phyloP scores from a whole-genome alignment of 106 monocot species.

The Ottelia alismoides region DNA sequence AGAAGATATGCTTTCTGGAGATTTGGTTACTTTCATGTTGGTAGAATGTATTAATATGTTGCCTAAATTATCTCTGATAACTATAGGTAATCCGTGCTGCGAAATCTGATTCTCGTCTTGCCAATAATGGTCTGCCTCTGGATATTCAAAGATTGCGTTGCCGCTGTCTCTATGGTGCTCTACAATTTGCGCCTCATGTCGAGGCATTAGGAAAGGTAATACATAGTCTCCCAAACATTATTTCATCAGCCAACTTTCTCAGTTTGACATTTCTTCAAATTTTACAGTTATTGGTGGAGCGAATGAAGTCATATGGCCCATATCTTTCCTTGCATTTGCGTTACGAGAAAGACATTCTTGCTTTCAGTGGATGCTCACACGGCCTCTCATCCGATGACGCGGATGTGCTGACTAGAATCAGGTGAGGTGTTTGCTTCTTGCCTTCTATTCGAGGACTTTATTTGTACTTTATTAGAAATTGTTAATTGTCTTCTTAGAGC shows the following conservation, averaged over 20 bases:
- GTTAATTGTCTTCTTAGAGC: neutral
- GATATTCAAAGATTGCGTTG: slow-evolving; percentile 94
- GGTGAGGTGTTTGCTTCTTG: too few species aligned
- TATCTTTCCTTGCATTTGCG: slow-evolving; percentile 92
- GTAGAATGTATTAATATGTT: neutral
- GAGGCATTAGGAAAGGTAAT: slow-evolving; percentile 79
- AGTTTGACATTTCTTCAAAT: neutral
- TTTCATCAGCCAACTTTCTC: neutral
- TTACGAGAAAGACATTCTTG: slow-evolving; percentile 99
- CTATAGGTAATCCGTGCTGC: slow-evolving; percentile 74
- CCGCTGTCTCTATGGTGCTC: slow-evolving; percentile 64
- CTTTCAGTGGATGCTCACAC: slow-evolving; percentile 97
- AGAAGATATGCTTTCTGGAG: neutral
- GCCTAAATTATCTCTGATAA: slow-evolving; percentile 1
- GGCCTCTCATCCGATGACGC: slow-evolving; percentile 68
- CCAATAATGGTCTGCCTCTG: slow-evolving; percentile 81
- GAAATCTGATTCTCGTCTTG: slow-evolving; percentile 95
- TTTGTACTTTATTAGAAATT: too few species aligned
- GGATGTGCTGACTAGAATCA: slow-evolving; percentile 41
- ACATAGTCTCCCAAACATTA: too few species aligned
- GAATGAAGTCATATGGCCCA: slow-evolving; percentile 83
- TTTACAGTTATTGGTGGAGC: slow-evolving; percentile 69
- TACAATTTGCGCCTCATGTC: slow-evolving; percentile 66
- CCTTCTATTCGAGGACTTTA: too few species aligned
- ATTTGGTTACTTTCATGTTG: neutral